These are phyloP conservation scores for Xerocomellus amylosporus DNA, from an alignment of 768 basidiomycete species.

Conservation along the genomic window DNA sequence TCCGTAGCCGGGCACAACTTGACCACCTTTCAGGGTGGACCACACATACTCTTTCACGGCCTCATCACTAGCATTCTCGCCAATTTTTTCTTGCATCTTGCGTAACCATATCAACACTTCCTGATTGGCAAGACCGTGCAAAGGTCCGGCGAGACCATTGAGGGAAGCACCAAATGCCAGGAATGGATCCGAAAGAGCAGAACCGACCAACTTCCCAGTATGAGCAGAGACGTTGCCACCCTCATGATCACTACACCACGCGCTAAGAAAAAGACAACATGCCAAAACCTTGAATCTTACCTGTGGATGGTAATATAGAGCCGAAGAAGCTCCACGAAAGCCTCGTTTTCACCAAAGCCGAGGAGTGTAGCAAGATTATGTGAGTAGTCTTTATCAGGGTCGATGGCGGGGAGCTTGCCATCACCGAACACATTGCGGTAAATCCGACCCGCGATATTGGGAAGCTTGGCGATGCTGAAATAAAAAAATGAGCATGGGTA, in stretches of 20 bases:
- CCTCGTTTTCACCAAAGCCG: slow-evolving; percentile 83
- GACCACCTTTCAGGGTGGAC: slow-evolving; percentile 89
- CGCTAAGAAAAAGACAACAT: neutral
- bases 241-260: slow-evolving; percentile 76
- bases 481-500: slow-evolving; percentile 2
- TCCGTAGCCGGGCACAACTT: slow-evolving; percentile 92
- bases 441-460: slow-evolving; percentile 92
- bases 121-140: slow-evolving; percentile 97
- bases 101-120: slow-evolving; percentile 93
- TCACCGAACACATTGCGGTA: slow-evolving; percentile 85
- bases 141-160: slow-evolving; percentile 94
- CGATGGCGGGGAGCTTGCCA: slow-evolving; percentile 86
- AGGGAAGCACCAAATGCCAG: slow-evolving; percentile 88
- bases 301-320: slow-evolving; percentile 98
- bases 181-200: slow-evolving; percentile 97
- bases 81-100: slow-evolving; percentile 90
- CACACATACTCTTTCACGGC: slow-evolving; percentile 92
- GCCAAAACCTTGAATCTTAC: slow-evolving; percentile 26
- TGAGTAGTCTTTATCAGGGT: slow-evolving; percentile 82
- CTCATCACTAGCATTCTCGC: slow-evolving; percentile 80
- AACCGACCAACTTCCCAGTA: slow-evolving; percentile 89
- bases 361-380: slow-evolving; percentile 87
- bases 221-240: slow-evolving; percentile 98
- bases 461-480: slow-evolving; percentile 88
- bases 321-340: slow-evolving; percentile 91